These are phyloP conservation scores for Gossypium gossypioides DNA, from an alignment of 441 rosid genomes.

Conservation along the genomic window DNA sequence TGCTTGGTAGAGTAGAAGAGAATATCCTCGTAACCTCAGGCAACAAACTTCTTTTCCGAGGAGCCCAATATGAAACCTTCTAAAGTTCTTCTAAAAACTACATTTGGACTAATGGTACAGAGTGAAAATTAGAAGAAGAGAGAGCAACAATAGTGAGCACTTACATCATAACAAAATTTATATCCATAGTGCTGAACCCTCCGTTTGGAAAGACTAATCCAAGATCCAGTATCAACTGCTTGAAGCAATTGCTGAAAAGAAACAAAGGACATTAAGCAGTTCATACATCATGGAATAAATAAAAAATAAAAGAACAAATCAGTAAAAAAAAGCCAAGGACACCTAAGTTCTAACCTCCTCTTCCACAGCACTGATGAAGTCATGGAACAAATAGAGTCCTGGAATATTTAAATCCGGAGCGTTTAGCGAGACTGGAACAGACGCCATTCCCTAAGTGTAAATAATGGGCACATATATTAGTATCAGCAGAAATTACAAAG, in stretches of 20 bases:
- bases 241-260: slow-evolving; percentile 60
- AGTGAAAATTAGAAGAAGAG: not conserved
- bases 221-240: slow-evolving; percentile 66
- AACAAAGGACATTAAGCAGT: not conserved
- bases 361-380: slow-evolving; percentile 52
- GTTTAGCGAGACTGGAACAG: slow-evolving; percentile 40
- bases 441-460: slow-evolving; percentile 32
- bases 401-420: slow-evolving; percentile 69
- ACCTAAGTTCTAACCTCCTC: slow-evolving; percentile 40
- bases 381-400: slow-evolving; percentile 56
- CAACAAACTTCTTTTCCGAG: not conserved
- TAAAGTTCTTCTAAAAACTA: not conserved
- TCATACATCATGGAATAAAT: not conserved
- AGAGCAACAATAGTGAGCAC: slow-evolving; percentile 12
- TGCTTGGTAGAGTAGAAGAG: not conserved
- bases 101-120: not conserved
- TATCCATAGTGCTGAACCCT: slow-evolving; percentile 97
- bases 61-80: not conserved
- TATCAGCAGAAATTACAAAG: not conserved
- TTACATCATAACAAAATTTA: slow-evolving; percentile 68
- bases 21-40: not conserved
- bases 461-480: not conserved
- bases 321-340: not conserved
- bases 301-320: not conserved
- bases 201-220: slow-evolving; percentile 70